Evolutionary conservation across 2,329 filamentous ascomycete genomes (phyloP).

Genomic region (Metarhizium rileyi): DNA sequence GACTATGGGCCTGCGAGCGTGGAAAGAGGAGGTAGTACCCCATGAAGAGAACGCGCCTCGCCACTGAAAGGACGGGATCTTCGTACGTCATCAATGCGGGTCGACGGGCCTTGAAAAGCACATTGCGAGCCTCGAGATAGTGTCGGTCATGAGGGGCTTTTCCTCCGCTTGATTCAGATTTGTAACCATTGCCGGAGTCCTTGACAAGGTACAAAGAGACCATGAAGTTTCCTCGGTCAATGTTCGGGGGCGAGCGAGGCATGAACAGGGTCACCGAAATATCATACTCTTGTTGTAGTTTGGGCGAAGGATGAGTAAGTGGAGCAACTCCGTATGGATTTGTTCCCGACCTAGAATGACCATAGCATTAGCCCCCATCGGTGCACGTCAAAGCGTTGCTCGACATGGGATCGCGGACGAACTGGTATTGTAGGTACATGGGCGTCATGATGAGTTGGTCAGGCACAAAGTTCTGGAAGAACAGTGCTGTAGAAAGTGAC

Average conservation of each 20-base stretch:
- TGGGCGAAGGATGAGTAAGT: constrained; percentile 42
- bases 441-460: constrained; percentile 42
- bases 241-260: constrained; percentile 68
- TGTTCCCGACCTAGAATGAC: constrained; percentile 29
- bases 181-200: background rate
- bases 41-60: constrained; percentile 52
- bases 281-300: constrained; percentile 74
- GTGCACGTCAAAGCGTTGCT: background rate
- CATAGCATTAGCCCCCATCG: constrained; percentile 9
- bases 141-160: constrained; percentile 13
- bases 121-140: constrained; percentile 24
- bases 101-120: constrained; percentile 57
- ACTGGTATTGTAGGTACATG: constrained; percentile 51
- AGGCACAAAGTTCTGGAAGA: constrained; percentile 48
- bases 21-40: constrained; percentile 61
- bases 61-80: constrained; percentile 56
- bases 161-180: background rate
- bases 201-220: constrained; percentile 63
- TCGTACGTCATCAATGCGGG: constrained; percentile 73
- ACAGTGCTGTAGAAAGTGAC: constrained; percentile 38
- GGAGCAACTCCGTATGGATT: constrained; percentile 44
- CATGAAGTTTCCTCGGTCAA: constrained; percentile 88
- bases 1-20: constrained; percentile 48
- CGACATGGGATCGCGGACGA: constrained; percentile 13
- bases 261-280: constrained; percentile 65